Evolutionary conservation across 345 rosid genomes (phyloP).

Genomic region (Eucalyptus erythrocorys): DNA sequence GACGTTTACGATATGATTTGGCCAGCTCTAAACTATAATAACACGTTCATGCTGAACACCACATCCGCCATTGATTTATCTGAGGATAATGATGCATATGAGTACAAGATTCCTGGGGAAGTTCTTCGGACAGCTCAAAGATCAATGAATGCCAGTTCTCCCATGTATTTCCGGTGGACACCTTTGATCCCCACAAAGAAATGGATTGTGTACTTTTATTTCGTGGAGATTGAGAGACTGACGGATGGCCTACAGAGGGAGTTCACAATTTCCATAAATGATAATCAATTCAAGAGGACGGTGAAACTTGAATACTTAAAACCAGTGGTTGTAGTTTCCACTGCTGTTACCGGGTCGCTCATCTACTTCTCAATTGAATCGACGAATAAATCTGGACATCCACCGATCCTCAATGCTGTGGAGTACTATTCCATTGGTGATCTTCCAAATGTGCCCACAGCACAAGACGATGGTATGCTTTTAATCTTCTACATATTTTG

Average conservation of each 20-base stretch:
- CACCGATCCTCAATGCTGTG: neutral
- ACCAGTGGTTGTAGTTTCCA: neutral
- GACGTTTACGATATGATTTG: neutral
- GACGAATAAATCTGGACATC: neutral
- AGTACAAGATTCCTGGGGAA: neutral
- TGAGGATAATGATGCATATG: neutral
- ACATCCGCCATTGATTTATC: neutral
- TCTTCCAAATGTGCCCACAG: neutral
- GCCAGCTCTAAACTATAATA: accelerated
- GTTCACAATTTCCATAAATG: neutral
- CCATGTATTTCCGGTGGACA: neutral
- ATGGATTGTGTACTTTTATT: neutral
- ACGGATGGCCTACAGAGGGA: neutral
- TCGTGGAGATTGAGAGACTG: conserved; percentile 6
- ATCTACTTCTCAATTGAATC: neutral
- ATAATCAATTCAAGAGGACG: neutral
- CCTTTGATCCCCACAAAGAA: neutral
- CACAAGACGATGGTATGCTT: neutral
- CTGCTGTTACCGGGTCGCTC: neutral
- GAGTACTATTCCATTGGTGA: neutral
- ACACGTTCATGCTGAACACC: accelerated
- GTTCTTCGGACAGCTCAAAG: neutral
- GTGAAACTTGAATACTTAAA: neutral
- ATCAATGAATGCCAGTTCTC: neutral
- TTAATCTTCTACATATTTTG: neutral